Evolutionary conservation across 106 monocot species (phyloP).

Genomic region (Acanthochlamys bracteata): DNA sequence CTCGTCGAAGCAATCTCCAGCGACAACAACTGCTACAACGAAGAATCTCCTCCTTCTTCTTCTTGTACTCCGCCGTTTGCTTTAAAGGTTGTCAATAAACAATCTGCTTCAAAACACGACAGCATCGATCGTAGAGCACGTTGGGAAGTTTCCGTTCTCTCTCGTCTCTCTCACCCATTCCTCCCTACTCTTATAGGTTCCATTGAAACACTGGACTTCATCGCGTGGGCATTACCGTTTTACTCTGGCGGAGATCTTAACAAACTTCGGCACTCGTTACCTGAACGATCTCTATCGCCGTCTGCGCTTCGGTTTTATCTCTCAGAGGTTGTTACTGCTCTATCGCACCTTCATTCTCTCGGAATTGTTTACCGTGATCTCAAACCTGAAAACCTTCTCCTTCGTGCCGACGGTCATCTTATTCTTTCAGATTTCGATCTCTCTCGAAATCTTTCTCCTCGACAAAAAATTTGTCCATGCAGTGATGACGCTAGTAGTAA

Average conservation of each 20-base stretch:
- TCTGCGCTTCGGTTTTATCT: conserved; percentile 78
- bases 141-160: conserved; percentile 71
- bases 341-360: conserved; percentile 68
- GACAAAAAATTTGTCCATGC: not conserved
- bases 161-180: conserved; percentile 51
- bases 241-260: conserved; percentile 87
- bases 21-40: not conserved
- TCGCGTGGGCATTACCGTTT: conserved; percentile 81
- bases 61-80: conserved; percentile 31
- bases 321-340: conserved; percentile 61
- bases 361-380: conserved; percentile 79
- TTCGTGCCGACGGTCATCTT: conserved; percentile 67
- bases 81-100: conserved; percentile 73
- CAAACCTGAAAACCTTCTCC: conserved; percentile 90
- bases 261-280: conserved; percentile 55
- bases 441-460: conserved; percentile 45
- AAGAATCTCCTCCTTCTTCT: not conserved
- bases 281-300: conserved; percentile 64
- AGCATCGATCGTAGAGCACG: conserved; percentile 58
- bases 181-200: conserved; percentile 66
- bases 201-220: conserved; percentile 44
- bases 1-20: conserved; percentile 27
- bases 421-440: conserved; percentile 94
- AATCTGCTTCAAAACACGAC: conserved; percentile 9
- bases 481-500: not conserved